phyloP scores from a whole-genome alignment of 495 filamentous ascomycete species.

The Tuber brumale region DNA sequence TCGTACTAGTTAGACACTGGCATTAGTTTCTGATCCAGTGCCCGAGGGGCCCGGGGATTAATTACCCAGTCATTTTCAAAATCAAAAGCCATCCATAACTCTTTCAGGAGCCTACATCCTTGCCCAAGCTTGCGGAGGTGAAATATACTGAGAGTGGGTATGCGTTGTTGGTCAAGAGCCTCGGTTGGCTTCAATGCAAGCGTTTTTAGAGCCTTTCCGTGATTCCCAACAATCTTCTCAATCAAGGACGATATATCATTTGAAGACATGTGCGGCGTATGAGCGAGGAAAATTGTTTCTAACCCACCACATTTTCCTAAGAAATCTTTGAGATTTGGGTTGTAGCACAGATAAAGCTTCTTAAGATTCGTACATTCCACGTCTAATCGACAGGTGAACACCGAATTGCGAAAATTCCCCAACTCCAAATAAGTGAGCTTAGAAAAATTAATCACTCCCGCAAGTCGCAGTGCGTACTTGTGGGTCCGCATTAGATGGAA shows the following conservation, averaged over 20 bases:
- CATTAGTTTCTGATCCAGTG: neutral
- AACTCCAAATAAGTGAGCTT: slow-evolving; percentile 1
- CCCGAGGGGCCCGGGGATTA: neutral
- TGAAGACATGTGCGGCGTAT: neutral
- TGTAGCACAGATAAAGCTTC: neutral
- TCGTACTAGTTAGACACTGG: neutral
- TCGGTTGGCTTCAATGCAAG: neutral
- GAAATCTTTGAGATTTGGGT: neutral
- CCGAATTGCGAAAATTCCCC: neutral
- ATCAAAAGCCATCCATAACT: slow-evolving; percentile 1
- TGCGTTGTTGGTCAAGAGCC: neutral
- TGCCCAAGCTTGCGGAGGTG: neutral
- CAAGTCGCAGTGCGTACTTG: neutral
- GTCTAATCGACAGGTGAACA: neutral
- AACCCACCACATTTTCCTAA: neutral
- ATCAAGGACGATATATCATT: neutral
- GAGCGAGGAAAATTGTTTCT: neutral
- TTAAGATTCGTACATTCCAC: neutral
- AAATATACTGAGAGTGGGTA: neutral
- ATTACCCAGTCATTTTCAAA: slow-evolving; percentile 3
- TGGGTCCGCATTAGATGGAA: neutral
- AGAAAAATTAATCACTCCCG: neutral
- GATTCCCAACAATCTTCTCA: neutral
- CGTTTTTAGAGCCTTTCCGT: neutral
- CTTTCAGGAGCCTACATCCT: neutral